Conservation (phyloP, 805 yeast species). For the Wickerhamomyces hampshirensis region DNA sequence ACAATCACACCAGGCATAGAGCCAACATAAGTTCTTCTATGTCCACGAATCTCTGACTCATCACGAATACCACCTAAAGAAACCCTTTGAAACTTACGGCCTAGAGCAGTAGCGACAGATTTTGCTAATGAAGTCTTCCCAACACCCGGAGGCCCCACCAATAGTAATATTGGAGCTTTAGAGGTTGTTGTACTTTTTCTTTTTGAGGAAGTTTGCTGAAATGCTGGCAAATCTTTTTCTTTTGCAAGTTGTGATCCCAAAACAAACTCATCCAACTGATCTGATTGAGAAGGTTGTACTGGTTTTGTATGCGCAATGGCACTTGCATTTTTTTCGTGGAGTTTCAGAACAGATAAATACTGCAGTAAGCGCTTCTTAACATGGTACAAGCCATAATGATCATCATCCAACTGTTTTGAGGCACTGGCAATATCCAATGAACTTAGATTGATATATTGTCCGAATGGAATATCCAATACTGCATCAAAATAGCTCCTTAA, state of each 20-base stretch:
- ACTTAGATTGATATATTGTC: slow-evolving; percentile 27
- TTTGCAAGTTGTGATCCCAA: neutral
- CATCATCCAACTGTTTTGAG: slow-evolving; percentile 55
- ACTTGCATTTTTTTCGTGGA: slow-evolving; percentile 28
- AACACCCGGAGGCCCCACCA: slow-evolving; percentile 93
- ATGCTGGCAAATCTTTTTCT: slow-evolving; percentile 5
- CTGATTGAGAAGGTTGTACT: neutral
- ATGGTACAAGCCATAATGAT: slow-evolving; percentile 70
- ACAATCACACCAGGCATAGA: slow-evolving; percentile 85
- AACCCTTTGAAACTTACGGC: slow-evolving; percentile 71
- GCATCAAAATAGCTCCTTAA: slow-evolving; percentile 60
- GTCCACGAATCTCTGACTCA: slow-evolving; percentile 88
- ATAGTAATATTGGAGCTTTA: slow-evolving; percentile 69
- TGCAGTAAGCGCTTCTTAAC: slow-evolving; percentile 75
- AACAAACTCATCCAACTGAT: neutral
- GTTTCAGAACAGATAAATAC: slow-evolving; percentile 71
- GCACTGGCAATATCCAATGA: slow-evolving; percentile 48
- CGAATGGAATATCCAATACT: slow-evolving; percentile 60
- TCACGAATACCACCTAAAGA: slow-evolving; percentile 87
- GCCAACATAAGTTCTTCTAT: slow-evolving; percentile 86
- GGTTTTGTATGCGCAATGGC: neutral
- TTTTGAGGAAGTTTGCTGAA: neutral
- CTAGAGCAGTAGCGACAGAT: slow-evolving; percentile 70
- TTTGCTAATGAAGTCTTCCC: slow-evolving; percentile 87
- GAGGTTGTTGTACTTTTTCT: slow-evolving; percentile 13